phyloP scores from a whole-genome alignment of 2,329 filamentous ascomycete genomes.

The Diaporthe destruens region DNA sequence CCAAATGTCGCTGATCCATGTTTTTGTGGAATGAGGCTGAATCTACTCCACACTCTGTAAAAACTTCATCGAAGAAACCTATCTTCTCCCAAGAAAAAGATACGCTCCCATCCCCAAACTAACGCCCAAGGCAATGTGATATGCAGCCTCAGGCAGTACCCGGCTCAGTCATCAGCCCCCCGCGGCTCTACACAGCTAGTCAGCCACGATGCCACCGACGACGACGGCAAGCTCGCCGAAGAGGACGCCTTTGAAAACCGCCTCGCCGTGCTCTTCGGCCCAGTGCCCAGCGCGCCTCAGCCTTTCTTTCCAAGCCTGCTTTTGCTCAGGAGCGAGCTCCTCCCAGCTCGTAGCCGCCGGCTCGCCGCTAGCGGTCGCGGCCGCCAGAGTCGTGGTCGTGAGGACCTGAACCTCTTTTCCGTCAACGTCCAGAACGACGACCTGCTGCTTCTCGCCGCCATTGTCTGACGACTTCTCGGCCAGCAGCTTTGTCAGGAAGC shows the following conservation, averaged over 20 bases:
- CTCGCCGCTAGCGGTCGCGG: background rate
- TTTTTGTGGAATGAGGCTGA: background rate
- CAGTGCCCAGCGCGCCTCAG: slow-evolving; percentile 78
- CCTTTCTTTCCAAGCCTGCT: slow-evolving; percentile 76
- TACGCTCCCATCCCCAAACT: background rate
- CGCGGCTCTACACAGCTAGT: slow-evolving; percentile 46
- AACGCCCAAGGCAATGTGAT: background rate
- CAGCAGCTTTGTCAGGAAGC: slow-evolving; percentile 39
- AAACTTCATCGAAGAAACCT: no score
- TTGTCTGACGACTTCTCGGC: slow-evolving; percentile 34
- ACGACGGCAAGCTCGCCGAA: slow-evolving; percentile 79
- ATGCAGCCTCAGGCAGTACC: background rate
- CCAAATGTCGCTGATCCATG: background rate
- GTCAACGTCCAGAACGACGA: slow-evolving; percentile 45
- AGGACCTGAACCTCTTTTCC: slow-evolving; percentile 48
- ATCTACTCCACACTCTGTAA: background rate
- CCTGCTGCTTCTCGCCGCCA: slow-evolving; percentile 14
- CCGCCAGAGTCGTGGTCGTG: background rate
- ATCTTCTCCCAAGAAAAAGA: background rate
- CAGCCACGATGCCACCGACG: slow-evolving; percentile 66
- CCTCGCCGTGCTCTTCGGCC: slow-evolving; percentile 83
- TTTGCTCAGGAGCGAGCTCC: slow-evolving; percentile 73
- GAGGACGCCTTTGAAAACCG: slow-evolving; percentile 80
- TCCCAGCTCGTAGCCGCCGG: slow-evolving; percentile 68
- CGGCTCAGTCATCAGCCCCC: background rate